Conservation (phyloP, 495 filamentous ascomycete genomes). For the Jackrogersella multiformis region DNA sequence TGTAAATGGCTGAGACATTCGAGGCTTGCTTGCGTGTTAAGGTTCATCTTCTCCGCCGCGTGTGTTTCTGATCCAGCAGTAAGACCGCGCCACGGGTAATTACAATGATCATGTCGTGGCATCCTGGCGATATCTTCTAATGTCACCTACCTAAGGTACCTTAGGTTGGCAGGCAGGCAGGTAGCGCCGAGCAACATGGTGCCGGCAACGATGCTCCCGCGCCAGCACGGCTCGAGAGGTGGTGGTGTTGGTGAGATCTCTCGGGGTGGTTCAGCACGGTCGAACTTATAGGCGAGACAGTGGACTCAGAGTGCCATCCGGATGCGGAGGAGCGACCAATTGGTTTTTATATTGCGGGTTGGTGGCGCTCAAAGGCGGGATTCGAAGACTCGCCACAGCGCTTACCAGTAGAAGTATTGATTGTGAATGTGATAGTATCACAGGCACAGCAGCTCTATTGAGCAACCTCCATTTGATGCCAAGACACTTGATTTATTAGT, state of each 20-base stretch:
- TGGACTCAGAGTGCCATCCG: conserved; percentile 25
- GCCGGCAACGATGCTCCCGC: conserved; percentile 16
- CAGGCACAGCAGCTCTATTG: not conserved
- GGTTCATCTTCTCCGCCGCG: not conserved
- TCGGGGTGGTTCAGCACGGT: conserved; percentile 24
- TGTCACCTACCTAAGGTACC: conserved; percentile 9
- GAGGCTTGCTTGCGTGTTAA: not conserved
- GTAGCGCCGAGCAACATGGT: conserved; percentile 13
- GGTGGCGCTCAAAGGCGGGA: conserved; percentile 24
- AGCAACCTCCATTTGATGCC: not conserved
- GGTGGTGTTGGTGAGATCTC: conserved; percentile 23
- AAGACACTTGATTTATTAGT: not conserved
- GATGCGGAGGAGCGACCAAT: conserved; percentile 24
- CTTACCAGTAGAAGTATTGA: conserved; percentile 13
- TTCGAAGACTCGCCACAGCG: conserved; percentile 17
- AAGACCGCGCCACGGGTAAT: conserved; percentile 31
- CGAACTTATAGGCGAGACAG: conserved; percentile 25
- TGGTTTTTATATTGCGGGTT: not conserved
- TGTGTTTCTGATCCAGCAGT: conserved; percentile 12
- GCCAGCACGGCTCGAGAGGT: conserved; percentile 10
- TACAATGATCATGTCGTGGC: conserved; percentile 31
- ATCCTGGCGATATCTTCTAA: conserved; percentile 21
- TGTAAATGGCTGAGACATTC: conserved; percentile 26
- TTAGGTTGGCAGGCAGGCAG: not conserved
- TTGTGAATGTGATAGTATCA: not conserved